phyloP scores from a whole-genome alignment of 2,329 filamentous ascomycete species.

The Aspergillus quadrilineatus region DNA sequence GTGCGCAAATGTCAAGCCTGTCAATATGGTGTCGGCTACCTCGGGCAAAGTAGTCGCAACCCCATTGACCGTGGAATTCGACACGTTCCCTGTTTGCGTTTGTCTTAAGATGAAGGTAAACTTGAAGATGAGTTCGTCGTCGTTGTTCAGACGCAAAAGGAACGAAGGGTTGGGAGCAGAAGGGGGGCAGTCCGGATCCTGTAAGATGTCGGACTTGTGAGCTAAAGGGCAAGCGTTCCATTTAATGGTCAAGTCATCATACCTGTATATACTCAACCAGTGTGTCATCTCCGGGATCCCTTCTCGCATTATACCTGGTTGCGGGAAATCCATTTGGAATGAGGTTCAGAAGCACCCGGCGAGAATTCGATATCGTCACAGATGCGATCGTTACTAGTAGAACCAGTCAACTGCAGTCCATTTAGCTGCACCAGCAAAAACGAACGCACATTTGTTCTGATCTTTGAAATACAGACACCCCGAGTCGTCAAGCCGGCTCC shows the following conservation, averaged over 20 bases:
- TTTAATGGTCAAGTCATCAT: slow-evolving; percentile 18
- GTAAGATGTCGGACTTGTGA: slow-evolving; percentile 23
- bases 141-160: slow-evolving; percentile 80
- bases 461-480: slow-evolving; percentile 83
- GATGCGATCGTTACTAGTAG: slow-evolving; percentile 80
- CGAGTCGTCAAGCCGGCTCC: slow-evolving; percentile 78
- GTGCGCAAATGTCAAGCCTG: slow-evolving; percentile 87
- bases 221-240: neutral
- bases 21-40: slow-evolving; percentile 71
- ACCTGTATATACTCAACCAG: slow-evolving; percentile 93
- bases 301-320: slow-evolving; percentile 69
- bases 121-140: slow-evolving; percentile 88
- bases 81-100: slow-evolving; percentile 48
- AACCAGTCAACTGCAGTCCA: neutral
- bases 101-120: slow-evolving; percentile 82
- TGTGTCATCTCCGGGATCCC: slow-evolving; percentile 69
- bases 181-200: slow-evolving; percentile 73
- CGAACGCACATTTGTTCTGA: slow-evolving; percentile 72
- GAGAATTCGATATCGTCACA: slow-evolving; percentile 75
- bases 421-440: neutral
- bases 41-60: slow-evolving; percentile 53
- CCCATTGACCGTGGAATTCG: slow-evolving; percentile 51
- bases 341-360: slow-evolving; percentile 73
- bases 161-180: slow-evolving; percentile 61
- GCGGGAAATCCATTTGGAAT: slow-evolving; percentile 86